Evolutionary conservation across 371 early-diverging fungal genomes (phyloP), one percentile per base, ranked within the genome.

Genomic region (Mortierella sp.): DNA sequence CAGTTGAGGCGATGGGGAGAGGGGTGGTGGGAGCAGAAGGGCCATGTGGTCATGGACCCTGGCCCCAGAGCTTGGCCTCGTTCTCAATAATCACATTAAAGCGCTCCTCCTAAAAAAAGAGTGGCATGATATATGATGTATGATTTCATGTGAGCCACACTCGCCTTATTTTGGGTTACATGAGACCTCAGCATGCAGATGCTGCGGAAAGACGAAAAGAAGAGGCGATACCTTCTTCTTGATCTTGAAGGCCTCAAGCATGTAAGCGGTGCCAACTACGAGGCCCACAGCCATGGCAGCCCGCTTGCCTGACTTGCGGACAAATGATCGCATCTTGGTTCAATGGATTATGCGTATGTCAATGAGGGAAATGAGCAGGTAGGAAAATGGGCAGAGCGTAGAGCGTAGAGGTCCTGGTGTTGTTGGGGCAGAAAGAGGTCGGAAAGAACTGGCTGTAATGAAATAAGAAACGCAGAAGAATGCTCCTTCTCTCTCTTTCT

Each of bases 211-310:
- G 57, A 19, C 7, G 16, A 46, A 25, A 2, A 52, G 60, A 29
- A n/a, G 19, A 7, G 16, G 12, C 14, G 28, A 9, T 66, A 68
- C 77, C 77, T 77, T 77, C 53, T 77, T 77, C 63, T 72, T 77
- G 48, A 77, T 77, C 72, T 77, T 77, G 57, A 77, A 66, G 55
- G 77, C 77, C 48, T 77, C 72, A 15, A 77, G 60, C 37, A 72
- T 46, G n/a, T 77, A 77, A 37, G 72, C 72, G 15, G 77, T 68
- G 23, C 68, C 68, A 18, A 72, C 72, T 26, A 68, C 62, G n/a
- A 77, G 64, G 0, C 77, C 62, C 3, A 68, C 72, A 29, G 72
- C 77, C 18, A 72, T 46, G 19, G 28, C 68, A 16, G 77, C 77
- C 47, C 77, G 72, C 25, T 77, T 77, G 46, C 77, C 72, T 46